Evolutionary conservation across 169 alveolate species (phyloP), one percentile per base, ranked within the genome.

Genomic region (Eimeria necatrix): DNA sequence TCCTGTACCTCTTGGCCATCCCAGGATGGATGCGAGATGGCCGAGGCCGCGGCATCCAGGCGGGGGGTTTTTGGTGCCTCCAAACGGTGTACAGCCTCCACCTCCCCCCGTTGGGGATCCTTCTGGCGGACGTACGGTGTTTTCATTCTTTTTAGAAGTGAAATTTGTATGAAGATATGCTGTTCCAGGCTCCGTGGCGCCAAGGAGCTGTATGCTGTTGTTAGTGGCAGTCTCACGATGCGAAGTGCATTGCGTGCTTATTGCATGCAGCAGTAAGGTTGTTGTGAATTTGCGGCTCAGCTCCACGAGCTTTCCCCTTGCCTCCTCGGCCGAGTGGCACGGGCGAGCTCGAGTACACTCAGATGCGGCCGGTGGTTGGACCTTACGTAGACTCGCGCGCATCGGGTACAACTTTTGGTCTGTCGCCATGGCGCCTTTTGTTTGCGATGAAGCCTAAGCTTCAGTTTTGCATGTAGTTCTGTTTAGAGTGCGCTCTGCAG

Each of bases 231-330:
- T 32, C 41, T 32, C 41, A 32, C 41, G 32, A 71, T 14, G 85
- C 61, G 41, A 48, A 46, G 61, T 48, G 61, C 60, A 16, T 26
- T 59, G 41, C n/a, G 18, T 41, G 41, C 61, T 32, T 16, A 8
- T 4, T 49, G 3, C 26, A 10, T 74, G 32, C 85, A 74, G 83
- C 83, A 32, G 26, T 24, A n/a, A 80, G 22, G 51, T 12, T 2
- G 51, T 51, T 80, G 91, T 59, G 91, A n/a, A 41, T 84, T 56
- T 84, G 91, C 22, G 91, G 20, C 91, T 64, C 91, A 84, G 91
- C 91, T 56, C 91, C 91, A 84, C 64, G 91, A 12, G 18, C 91
- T 14, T 84, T 84, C 76, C 80, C 76, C 48, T 84, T 84, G 60
- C 91, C 76, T 24, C 91, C 91, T 26, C 24, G 91, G 59, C 78